phyloP scores from a whole-genome alignment of 2,329 filamentous ascomycete genomes.

The Leptosphaerulina australis region DNA sequence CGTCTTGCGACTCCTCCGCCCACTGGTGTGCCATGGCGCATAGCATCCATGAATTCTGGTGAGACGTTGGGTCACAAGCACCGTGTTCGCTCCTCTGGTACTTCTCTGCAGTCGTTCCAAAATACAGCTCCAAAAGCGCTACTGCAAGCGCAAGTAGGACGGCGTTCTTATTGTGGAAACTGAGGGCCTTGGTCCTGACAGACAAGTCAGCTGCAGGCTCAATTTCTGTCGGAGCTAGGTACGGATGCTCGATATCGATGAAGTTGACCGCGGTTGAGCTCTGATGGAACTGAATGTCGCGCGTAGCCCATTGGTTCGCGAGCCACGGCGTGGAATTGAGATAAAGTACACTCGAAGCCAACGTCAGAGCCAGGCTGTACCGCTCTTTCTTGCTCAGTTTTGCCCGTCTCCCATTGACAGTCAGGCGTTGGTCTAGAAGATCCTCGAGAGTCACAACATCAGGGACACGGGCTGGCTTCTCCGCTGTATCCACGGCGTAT shows the following conservation, averaged over 20 bases:
- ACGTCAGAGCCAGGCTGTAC: slow-evolving; percentile 44
- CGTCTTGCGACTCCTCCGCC: slow-evolving; percentile 42
- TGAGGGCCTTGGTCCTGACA: slow-evolving; percentile 6
- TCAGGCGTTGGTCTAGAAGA: slow-evolving; percentile 35
- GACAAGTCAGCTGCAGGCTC: neutral
- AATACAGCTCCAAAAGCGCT: slow-evolving; percentile 46
- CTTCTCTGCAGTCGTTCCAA: slow-evolving; percentile 42
- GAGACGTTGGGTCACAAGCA: slow-evolving; percentile 16
- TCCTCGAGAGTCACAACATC: slow-evolving; percentile 42
- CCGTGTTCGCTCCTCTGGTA: slow-evolving; percentile 34
- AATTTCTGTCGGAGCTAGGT: slow-evolving; percentile 30
- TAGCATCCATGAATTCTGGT: slow-evolving; percentile 38
- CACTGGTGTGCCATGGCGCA: slow-evolving; percentile 45
- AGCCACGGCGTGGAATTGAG: slow-evolving; percentile 48
- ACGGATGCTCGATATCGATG: slow-evolving; percentile 43
- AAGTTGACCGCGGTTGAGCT: slow-evolving; percentile 22
- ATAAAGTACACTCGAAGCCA: slow-evolving; percentile 46
- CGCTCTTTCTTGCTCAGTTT: slow-evolving; percentile 46
- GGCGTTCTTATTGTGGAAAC: slow-evolving; percentile 44
- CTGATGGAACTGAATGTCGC: slow-evolving; percentile 44
- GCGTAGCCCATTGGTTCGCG: slow-evolving; percentile 41
- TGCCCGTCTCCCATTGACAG: slow-evolving; percentile 31
- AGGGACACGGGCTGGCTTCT: slow-evolving; percentile 18
- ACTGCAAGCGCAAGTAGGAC: slow-evolving; percentile 45
- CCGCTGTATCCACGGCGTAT: slow-evolving; percentile 28